Percentiles rank a stretch among this genome's conserved stretches.
Evolutionary conservation across 2,329 filamentous ascomycete genomes (phyloP).

Genomic region (Colletotrichum cordylinicola): DNA sequence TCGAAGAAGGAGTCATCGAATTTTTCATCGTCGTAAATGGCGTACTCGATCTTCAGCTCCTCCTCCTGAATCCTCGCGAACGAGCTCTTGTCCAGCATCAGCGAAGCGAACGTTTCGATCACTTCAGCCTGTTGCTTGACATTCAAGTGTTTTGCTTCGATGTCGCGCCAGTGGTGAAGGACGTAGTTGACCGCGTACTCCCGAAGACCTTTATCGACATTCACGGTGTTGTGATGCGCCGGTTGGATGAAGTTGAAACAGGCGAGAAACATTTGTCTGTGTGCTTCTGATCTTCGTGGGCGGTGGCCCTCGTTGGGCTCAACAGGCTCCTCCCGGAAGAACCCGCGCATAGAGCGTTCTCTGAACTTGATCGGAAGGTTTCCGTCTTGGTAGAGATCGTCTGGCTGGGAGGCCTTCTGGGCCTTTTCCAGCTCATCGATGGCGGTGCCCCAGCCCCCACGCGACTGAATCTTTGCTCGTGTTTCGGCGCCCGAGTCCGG

Average conservation of each 20-base stretch:
- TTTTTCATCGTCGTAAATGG: not conserved
- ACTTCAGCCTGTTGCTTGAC: constrained; percentile 24
- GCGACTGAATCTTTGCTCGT: not conserved
- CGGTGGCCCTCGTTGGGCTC: not conserved
- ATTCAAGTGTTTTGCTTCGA: constrained; percentile 23
- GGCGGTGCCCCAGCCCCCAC: not conserved
- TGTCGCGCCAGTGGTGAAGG: constrained; percentile 22
- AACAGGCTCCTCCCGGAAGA: constrained; percentile 25
- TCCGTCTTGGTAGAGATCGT: constrained; percentile 30
- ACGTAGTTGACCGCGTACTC: constrained; percentile 22
- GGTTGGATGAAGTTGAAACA: constrained; percentile 17
- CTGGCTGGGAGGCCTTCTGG: not conserved
- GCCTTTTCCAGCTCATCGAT: constrained; percentile 26
- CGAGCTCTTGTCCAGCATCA: constrained; percentile 22
- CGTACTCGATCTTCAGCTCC: not conserved
- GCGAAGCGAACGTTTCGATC: constrained; percentile 25
- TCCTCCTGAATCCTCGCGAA: constrained; percentile 11
- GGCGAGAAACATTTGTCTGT: constrained; percentile 28
- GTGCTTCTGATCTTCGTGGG: constrained; percentile 25
- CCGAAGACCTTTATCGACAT: not conserved
- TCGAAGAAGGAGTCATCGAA: not conserved
- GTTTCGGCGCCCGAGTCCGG: constrained; percentile 28
- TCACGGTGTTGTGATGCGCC: not conserved
- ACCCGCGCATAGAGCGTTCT: constrained; percentile 33
- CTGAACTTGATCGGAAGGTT: constrained; percentile 31